phyloP scores from a whole-genome alignment of 2,329 filamentous ascomycete species.

The Aspergillus japonicus region DNA sequence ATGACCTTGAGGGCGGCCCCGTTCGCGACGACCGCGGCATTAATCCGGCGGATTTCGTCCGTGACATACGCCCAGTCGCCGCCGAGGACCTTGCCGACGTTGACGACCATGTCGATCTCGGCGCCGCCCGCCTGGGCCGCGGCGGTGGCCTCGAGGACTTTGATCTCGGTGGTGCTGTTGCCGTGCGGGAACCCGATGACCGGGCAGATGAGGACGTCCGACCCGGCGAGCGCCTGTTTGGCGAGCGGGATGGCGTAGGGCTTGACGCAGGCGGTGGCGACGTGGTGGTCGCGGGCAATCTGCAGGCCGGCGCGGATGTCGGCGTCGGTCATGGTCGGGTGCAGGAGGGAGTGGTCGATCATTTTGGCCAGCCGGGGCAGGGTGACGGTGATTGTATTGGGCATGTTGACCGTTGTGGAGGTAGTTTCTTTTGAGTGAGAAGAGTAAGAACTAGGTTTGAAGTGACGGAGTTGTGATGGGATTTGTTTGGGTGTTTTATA shows the following conservation, averaged over 20 bases:
- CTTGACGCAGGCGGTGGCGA: slow-evolving; percentile 60
- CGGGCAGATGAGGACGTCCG: slow-evolving; percentile 53
- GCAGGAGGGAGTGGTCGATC: slow-evolving; percentile 63
- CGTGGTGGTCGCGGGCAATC: slow-evolving; percentile 49
- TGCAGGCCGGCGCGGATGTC: slow-evolving; percentile 53
- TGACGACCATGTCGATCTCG: slow-evolving; percentile 63
- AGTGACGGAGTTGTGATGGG: background rate
- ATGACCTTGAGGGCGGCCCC: slow-evolving; percentile 59
- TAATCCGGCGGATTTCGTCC: slow-evolving; percentile 53
- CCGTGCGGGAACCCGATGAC: slow-evolving; percentile 64
- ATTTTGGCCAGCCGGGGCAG: slow-evolving; percentile 33
- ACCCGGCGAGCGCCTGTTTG: slow-evolving; percentile 47
- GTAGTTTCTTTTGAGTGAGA: too few species aligned
- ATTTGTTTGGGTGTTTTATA: too few species aligned
- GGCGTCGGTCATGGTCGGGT: slow-evolving; percentile 60
- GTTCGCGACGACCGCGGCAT: slow-evolving; percentile 46
- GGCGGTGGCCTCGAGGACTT: slow-evolving; percentile 53
- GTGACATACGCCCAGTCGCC: slow-evolving; percentile 58
- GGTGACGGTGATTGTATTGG: slow-evolving; percentile 31
- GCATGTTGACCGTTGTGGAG: background rate
- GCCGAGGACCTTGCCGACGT: slow-evolving; percentile 56
- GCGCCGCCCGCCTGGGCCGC: slow-evolving; percentile 51
- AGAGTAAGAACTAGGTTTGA: too few species aligned
- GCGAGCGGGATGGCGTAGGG: slow-evolving; percentile 56
- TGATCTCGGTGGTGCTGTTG: slow-evolving; percentile 54